Percentiles rank a stretch among this genome's conserved stretches.
Evolutionary conservation across 306 rosid genomes (phyloP).

Genomic region (Cicer pinnatifidum): DNA sequence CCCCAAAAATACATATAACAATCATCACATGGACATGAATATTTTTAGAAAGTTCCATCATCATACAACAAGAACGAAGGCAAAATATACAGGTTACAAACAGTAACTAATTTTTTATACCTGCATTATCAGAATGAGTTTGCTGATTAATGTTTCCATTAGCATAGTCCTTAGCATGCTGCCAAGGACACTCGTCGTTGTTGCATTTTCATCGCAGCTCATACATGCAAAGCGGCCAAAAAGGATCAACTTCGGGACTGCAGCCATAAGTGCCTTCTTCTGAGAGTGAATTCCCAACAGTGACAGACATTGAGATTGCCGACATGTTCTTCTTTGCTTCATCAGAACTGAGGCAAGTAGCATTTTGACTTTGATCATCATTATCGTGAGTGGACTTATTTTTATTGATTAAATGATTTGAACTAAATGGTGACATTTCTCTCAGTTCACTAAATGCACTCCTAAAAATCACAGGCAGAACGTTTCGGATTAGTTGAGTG

Average conservation of each 20-base stretch:
- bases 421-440: slow-evolving; percentile 45
- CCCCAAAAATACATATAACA: slow-evolving; percentile 18
- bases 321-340: slow-evolving; percentile 44
- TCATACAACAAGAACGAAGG: slow-evolving; percentile 34
- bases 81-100: slow-evolving; percentile 25
- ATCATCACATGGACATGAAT: slow-evolving; percentile 3
- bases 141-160: slow-evolving; percentile 46
- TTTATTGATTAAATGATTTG: slow-evolving; percentile 48
- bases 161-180: slow-evolving; percentile 72
- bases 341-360: slow-evolving; percentile 47
- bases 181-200: slow-evolving; percentile 99
- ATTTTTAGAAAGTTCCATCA: slow-evolving; percentile 7
- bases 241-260: slow-evolving; percentile 70
- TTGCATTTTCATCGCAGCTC: slow-evolving; percentile 99
- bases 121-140: slow-evolving; percentile 56
- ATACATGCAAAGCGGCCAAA: slow-evolving; percentile 94
- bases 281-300: slow-evolving; percentile 48
- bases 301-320: slow-evolving; percentile 47
- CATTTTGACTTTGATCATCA: slow-evolving; percentile 46
- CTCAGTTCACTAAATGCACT: slow-evolving; percentile 74
- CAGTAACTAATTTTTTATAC: slow-evolving; percentile 53
- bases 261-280: slow-evolving; percentile 69
- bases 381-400: slow-evolving; percentile 41
- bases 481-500: slow-evolving; percentile 42
- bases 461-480: slow-evolving; percentile 56